phyloP scores from a whole-genome alignment of 1,139 yeast species.

The Taphrina sp. region DNA sequence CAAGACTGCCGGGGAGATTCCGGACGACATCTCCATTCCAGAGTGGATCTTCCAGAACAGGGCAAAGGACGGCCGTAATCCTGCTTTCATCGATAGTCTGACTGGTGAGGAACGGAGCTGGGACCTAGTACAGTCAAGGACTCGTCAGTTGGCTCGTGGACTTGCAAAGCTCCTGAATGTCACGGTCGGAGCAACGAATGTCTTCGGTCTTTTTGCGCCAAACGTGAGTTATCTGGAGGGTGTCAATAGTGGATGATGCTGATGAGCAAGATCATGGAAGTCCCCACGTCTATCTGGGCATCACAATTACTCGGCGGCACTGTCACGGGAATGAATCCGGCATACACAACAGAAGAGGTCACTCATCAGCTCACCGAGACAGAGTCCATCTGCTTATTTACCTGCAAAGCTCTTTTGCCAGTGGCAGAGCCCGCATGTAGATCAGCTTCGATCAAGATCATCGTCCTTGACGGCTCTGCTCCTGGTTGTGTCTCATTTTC shows the following conservation, averaged over 20 bases:
- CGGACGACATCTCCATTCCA: slow-evolving; percentile 18
- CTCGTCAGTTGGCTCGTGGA: slow-evolving; percentile 20
- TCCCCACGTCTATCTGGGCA: slow-evolving; percentile 30
- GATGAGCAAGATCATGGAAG: slow-evolving; percentile 42
- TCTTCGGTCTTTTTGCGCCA: slow-evolving; percentile 42
- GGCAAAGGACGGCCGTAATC: slow-evolving; percentile 8
- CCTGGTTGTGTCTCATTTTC: slow-evolving; percentile 35
- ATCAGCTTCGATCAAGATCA: slow-evolving; percentile 18
- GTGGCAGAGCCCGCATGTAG: slow-evolving; percentile 42
- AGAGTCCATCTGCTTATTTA: slow-evolving; percentile 41
- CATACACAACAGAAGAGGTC: slow-evolving; percentile 45
- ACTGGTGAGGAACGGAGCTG: slow-evolving; percentile 27
- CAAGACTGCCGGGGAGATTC: slow-evolving; percentile 21
- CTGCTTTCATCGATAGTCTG: slow-evolving; percentile 20
- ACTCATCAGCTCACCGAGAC: slow-evolving; percentile 44
- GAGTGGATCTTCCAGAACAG: slow-evolving; percentile 27
- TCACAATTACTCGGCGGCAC: slow-evolving; percentile 22
- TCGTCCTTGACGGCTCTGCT: slow-evolving; percentile 24
- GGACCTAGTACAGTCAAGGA: slow-evolving; percentile 3
- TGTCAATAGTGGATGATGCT: slow-evolving; percentile 42
- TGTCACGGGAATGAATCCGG: slow-evolving; percentile 45
- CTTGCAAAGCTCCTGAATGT: slow-evolving; percentile 34
- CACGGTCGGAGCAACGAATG: slow-evolving; percentile 39
- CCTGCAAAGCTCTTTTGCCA: slow-evolving; percentile 38
- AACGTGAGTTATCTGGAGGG: slow-evolving; percentile 42